Base-by-base conservation (phyloP, 352 stramenopile genomes). In the Phytophthora kernoviae region DNA sequence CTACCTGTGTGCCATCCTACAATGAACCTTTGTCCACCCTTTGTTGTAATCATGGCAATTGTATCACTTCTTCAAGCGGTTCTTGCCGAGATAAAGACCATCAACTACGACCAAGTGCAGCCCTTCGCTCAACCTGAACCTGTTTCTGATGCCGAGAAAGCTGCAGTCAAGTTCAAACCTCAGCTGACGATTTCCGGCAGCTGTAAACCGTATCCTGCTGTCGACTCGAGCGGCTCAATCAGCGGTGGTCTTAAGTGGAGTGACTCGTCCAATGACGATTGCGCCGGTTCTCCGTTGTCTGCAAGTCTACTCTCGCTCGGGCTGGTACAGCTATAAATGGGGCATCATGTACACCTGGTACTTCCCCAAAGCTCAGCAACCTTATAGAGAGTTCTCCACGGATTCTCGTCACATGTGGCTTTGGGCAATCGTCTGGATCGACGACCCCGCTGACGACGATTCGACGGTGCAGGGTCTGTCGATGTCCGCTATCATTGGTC, bases 341-440 rank as follows among this genome's bases (percentile, higher is more conserved):
- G 71, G 43, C 14, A 61, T 54, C 26, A 67, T 67, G 58, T 67
- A 57, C 58, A 27, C 58, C n/a, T 67, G 51, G 50, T 80, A 75
- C 64, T 75, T 77, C 59, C 68, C 72, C 33, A 80, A 80, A 55
- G 71, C 71, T 50, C 62, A 47, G 43, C 56, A 58, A 49, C 58
- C 15, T n/a, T n/a, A n/a, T n/a, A n/a, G n/a, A 14, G 9, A 0
- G 14, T 18, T 2, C 45, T 26, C 5, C 46, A 57, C 22, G 45
- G 27, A 3, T 7, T 30, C 3, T 6, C 6, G n/a, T n/a, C 55
- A 58, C 15, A 45, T n/a, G 30, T 59, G 53, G 53, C 14, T 15
- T 18, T 60, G 50, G 20, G 53, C 15, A 2, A 46, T 60, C 11
- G 33, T 60, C 1, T 60, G 52, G 42, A 39, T 24, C 4, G 52